Base-by-base conservation (phyloP, 257 asterid genomes). In the Solanum dulcamara region DNA sequence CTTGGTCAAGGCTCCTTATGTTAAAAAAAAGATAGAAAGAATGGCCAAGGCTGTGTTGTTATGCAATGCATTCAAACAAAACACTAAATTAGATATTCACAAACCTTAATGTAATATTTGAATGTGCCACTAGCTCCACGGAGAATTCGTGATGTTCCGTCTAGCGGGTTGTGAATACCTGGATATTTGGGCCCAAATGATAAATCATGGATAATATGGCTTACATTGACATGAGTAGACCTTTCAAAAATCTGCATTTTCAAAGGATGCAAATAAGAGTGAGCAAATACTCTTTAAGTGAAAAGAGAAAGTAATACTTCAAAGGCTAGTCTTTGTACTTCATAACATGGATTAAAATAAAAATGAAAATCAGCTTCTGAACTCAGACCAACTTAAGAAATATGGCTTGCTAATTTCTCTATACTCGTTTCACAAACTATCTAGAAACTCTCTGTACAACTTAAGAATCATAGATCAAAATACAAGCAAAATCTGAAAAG, bases 171-270 rank as follows among this genome's bases (percentile, higher is more conserved):
- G 87, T 94, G 98, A 84, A 95, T 92, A 74, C 99, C 98, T 82
- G 99, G 99, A 90, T 95, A 97, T 89, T 93, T 92, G 81, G 99
- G 98, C 83, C 99, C 99, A 89, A 97, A 95, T 48, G 98, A 94
- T 87, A 97, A 91, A 89, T 95, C 95, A 42, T 97, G 98, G 91
- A 97, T 95, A 84, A 93, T 79, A 87, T 95, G 99, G 85, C 99
- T 97, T 88, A 97, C 97, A 87, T 97, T 95, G 89, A 97, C 99
- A 93, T 91, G 97, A 87, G 89, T 92, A 62, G 98, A 80, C 64
- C 93, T 93, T 82, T 90, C 97, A 87, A 97, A 97, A 83, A 95
- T 97, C 99, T 97, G 97, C 82, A 46, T 75, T 75, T 26, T 15
- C 60, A 75, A 15, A 75, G 55, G 60, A 75, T 75, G 20, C 40